Base-by-base conservation (phyloP, 1,284 basidiomycete genomes). In the Papiliotrema terrestris region DNA sequence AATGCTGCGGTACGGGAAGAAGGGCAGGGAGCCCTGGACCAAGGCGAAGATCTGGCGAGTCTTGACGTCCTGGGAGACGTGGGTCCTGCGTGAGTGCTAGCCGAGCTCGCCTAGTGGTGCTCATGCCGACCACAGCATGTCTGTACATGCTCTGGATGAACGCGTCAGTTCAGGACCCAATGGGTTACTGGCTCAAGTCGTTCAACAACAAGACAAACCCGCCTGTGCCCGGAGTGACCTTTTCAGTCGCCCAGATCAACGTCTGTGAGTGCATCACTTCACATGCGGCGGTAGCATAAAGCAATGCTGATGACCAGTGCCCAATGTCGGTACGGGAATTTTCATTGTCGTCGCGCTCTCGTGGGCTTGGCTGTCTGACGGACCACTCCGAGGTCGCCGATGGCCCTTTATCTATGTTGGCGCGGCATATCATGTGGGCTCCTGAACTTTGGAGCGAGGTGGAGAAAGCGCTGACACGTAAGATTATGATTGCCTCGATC, bases 161-260 rank as follows among this genome's bases (percentile, higher is more conserved):
- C 52, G 61, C 55, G 13, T 56, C 46, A 37, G 52, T 60, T 15
- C 67, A 69, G 52, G 32, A 44, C n/a, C 53, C 70, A 8, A 69
- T 74, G 55, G 62, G 63, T 1, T 69, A 68, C 48, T 75, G 61
- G 60, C 66, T 75, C 51, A 72, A 72, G 54, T 60, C 57, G 1
- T 73, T 71, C 68, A 75, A 73, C 56, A 48, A 46, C 38, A 63
- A 56, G 5, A 57, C 60, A 1, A 37, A 50, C 49, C 49, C 59
- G 2, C 68, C 71, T 8, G 66, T 67, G 1, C 71, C 71, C 3
- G 73, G 73, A 0, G 17, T n/a, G 3, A 39, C 44, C 23, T 71
- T 56, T 54, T 56, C 63, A 5, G 61, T 71, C 14, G 39, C 55
- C 5, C 69, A 74, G 53, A 66, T 75, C 55, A 66, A 74, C 51